Evolutionary conservation across 1,284 basidiomycete species (phyloP).

Genomic region (Pyrrhoderma noxium): DNA sequence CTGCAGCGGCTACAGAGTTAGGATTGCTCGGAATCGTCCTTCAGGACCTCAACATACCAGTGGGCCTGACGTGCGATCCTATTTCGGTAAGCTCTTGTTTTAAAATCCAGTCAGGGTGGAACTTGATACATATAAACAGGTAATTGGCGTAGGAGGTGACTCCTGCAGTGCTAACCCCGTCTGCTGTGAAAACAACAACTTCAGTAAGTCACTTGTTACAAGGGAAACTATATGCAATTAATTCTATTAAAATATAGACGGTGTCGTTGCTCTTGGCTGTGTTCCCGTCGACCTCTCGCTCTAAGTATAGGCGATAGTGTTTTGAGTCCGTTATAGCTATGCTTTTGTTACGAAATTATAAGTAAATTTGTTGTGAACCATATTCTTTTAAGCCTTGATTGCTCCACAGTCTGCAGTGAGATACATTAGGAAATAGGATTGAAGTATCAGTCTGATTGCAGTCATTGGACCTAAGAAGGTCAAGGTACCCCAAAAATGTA

Average conservation of each 20-base stretch:
- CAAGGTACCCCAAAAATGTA: too few species aligned
- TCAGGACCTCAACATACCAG: conserved; percentile 1
- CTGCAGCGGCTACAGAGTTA: not conserved
- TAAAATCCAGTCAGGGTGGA: not conserved
- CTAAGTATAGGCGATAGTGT: not conserved
- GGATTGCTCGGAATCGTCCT: conserved; percentile 7
- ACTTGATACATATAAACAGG: not conserved
- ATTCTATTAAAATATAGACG: conserved; percentile 5
- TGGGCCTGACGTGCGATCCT: conserved; percentile 15
- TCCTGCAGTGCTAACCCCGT: conserved; percentile 6
- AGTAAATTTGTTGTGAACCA: too few species aligned
- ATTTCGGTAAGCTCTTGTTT: conserved; percentile 6
- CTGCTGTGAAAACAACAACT: conserved; percentile 17
- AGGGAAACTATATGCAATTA: not conserved
- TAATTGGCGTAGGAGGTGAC: conserved; percentile 5
- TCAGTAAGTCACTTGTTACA: conserved; percentile 6
- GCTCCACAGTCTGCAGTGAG: too few species aligned
- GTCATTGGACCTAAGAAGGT: too few species aligned
- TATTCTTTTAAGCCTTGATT: too few species aligned
- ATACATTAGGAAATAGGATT: too few species aligned
- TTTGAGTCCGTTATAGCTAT: too few species aligned
- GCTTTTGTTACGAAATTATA: too few species aligned
- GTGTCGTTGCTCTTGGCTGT: conserved; percentile 15
- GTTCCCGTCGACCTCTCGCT: conserved; percentile 11
- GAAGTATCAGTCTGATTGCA: too few species aligned